Base-by-base conservation (phyloP, 495 filamentous ascomycete genomes). In the Rostrohypoxylon terebratum region DNA sequence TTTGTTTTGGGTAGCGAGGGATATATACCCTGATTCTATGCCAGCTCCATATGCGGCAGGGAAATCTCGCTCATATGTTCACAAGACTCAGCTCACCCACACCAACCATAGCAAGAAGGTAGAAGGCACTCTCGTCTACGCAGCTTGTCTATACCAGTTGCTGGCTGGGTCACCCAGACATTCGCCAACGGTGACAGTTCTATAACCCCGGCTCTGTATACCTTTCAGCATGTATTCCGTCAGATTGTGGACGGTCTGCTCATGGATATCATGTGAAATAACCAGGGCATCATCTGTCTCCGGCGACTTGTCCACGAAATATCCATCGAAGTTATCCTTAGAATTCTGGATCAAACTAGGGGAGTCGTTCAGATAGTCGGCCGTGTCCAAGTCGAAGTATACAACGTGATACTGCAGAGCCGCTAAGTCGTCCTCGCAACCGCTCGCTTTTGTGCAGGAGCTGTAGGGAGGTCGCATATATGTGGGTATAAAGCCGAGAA, bases 391-490 rank as follows among this genome's bases (percentile, higher is more conserved):
- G 68, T 92, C 86, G 63, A 90, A 90, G 66, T 89, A 83, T 63
- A 85, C 81, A 58, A 90, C 77, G 71, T 92, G 90, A 71, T 92
- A 92, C 4, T 88, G 88, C 40, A 91, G 77, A 0, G 77, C 69
- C 3, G 79, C 83, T 77, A 91, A 75, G 59, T 87, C 83, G 2
- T 75, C 70, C 57, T 86, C 72, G 68, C 90, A 92, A 6, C 74
- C 76, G 28, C 67, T 72, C 1, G 69, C 80, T 8, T 66, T 63
- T 11, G 79, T 84, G 73, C 91, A 93, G 53, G 84, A 86, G 1
- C 87, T 88, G 75, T 90, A 93, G 0, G 91, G 91, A 2, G 91
- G 91, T 1, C 91, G 86, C 90, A 93, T 91, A 75, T 93, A 93
- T n/a, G 90, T 91, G 0, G 91, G 91, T 62, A 90, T 87, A 61